Conservation (phyloP, 2,329 filamentous ascomycete genomes). For the Ascochyta clinopodiicola region DNA sequence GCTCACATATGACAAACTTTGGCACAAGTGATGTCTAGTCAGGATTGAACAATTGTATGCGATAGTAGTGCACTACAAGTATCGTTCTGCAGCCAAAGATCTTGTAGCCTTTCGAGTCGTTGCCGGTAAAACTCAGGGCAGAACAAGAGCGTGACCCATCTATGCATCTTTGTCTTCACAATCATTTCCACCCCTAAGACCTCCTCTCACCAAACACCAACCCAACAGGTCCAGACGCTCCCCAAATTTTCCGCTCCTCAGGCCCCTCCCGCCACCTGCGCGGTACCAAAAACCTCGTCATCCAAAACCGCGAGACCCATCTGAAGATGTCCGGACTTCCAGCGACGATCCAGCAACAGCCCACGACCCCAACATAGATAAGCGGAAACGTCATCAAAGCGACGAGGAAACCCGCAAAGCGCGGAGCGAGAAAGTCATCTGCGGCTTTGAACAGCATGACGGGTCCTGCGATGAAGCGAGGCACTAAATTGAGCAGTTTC, state of each 20-base stretch:
- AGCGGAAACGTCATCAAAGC: neutral
- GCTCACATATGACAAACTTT: too few relatives aligned
- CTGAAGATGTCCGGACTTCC: neutral
- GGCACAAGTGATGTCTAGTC: too few relatives aligned
- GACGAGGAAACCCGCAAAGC: neutral
- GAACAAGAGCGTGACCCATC: too few relatives aligned
- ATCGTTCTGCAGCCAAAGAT: too few relatives aligned
- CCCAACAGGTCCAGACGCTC: neutral
- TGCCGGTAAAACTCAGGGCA: too few relatives aligned
- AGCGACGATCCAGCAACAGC: neutral
- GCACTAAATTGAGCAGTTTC: neutral
- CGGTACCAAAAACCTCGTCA: neutral
- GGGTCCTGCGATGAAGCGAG: neutral
- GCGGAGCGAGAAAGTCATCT: neutral
- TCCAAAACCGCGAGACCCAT: neutral
- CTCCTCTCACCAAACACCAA: neutral
- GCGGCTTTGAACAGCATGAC: neutral
- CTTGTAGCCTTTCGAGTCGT: too few relatives aligned
- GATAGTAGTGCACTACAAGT: too few relatives aligned
- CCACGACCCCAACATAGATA: neutral
- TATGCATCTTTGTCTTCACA: too few relatives aligned
- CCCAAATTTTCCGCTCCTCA: neutral
- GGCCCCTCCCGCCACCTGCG: neutral
- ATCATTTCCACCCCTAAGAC: too few relatives aligned
- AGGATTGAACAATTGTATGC: too few relatives aligned